These are phyloP conservation scores for Diaporthe sp. DNA, from an alignment of 2,329 filamentous ascomycete species.

Conservation along the genomic window DNA sequence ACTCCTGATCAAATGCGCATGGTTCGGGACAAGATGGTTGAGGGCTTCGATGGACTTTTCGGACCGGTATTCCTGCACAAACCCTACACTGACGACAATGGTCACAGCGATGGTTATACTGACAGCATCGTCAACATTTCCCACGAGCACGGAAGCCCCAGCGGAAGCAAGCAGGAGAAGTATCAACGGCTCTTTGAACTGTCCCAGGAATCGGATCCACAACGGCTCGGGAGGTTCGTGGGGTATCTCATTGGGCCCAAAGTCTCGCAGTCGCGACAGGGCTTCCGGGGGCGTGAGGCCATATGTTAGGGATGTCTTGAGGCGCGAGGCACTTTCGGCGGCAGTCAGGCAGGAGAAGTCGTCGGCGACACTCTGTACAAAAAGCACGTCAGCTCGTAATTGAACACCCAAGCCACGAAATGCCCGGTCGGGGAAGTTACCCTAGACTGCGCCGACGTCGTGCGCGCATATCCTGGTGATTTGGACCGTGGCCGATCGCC, in stretches of 20 bases:
- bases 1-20: conserved; percentile 89
- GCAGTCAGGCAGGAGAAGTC: conserved; percentile 78
- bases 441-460: conserved; percentile 68
- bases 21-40: conserved; percentile 93
- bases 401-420: background rate
- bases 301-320: conserved; percentile 85
- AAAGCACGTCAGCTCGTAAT: conserved; percentile 22
- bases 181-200: conserved; percentile 97
- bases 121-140: conserved; percentile 93
- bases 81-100: conserved; percentile 96
- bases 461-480: conserved; percentile 57
- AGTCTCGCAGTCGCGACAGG: conserved; percentile 80
- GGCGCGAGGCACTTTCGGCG: conserved; percentile 80
- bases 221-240: conserved; percentile 94
- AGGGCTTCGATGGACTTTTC: conserved; percentile 97
- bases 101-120: conserved; percentile 97
- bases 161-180: conserved; percentile 92
- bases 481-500: conserved; percentile 51
- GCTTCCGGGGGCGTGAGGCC: conserved; percentile 88
- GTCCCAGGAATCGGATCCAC: conserved; percentile 94
- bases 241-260: conserved; percentile 94
- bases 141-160: conserved; percentile 87
- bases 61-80: conserved; percentile 96
- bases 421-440: conserved; percentile 52
- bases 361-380: conserved; percentile 66